Conservation (phyloP, 2,329 filamentous ascomycete species). For the Penicillium sp. region DNA sequence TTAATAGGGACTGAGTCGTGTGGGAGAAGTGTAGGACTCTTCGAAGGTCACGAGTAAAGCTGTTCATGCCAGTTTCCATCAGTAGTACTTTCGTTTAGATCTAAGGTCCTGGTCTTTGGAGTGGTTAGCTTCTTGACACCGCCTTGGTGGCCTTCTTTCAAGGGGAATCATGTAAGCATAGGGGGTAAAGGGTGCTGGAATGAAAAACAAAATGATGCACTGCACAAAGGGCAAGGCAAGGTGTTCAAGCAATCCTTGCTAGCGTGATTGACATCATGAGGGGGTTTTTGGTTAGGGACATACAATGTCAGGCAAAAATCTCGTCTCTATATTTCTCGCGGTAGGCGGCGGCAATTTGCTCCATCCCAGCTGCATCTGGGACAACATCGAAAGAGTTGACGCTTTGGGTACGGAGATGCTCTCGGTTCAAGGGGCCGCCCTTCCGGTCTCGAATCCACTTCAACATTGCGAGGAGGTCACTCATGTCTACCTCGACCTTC, state of each 20-base stretch:
- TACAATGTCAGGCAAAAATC: constrained; percentile 25
- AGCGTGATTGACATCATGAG: not conserved
- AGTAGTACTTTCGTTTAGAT: not conserved
- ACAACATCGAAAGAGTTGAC: constrained; percentile 34
- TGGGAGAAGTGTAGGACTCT: not conserved
- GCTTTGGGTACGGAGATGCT: constrained; percentile 34
- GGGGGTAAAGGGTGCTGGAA: not conserved
- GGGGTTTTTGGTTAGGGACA: not conserved
- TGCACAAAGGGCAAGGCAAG: not conserved
- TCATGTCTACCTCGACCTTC: constrained; percentile 34
- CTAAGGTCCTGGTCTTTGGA: not conserved
- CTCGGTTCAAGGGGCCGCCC: constrained; percentile 29
- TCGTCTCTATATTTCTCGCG: constrained; percentile 31
- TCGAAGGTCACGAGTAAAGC: constrained; percentile 6
- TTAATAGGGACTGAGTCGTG: not conserved
- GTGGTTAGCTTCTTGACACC: not conserved
- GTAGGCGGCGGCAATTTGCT: constrained; percentile 35
- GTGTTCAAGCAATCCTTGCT: not conserved
- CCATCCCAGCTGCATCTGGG: constrained; percentile 36
- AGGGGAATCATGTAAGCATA: too few species aligned
- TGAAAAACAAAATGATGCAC: not conserved
- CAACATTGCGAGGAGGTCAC: constrained; percentile 36
- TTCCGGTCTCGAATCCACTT: constrained; percentile 30
- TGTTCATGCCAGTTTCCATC: not conserved
- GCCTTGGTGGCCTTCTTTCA: too few species aligned